These are phyloP conservation scores for Penicillium sp. DNA, from an alignment of 2,329 filamentous ascomycete genomes.

Conservation along the genomic window DNA sequence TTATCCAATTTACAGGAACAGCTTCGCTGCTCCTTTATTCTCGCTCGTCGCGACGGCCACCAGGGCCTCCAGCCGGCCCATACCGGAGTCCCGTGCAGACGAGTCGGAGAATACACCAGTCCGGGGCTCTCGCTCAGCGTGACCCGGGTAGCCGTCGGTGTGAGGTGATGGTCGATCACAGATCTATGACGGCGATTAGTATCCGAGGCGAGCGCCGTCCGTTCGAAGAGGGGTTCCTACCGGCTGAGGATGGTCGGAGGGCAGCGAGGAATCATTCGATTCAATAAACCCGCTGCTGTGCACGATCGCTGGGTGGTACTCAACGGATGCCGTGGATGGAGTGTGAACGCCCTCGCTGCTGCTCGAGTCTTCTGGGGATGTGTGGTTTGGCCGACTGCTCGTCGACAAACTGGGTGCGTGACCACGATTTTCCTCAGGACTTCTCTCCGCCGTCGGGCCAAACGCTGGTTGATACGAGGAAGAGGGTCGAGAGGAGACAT, in stretches of 20 bases:
- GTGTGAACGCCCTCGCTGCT: slow-evolving; percentile 50
- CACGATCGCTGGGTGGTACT: slow-evolving; percentile 50
- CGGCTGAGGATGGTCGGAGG: slow-evolving; percentile 38
- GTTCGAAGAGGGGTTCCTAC: slow-evolving; percentile 36
- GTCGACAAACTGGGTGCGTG: slow-evolving; percentile 29
- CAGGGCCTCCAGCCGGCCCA: slow-evolving; percentile 50
- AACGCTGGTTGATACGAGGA: slow-evolving; percentile 34
- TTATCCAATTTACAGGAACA: slow-evolving; percentile 28
- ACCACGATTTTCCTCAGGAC: slow-evolving; percentile 27
- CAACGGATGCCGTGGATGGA: slow-evolving; percentile 47
- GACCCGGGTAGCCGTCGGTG: slow-evolving; percentile 29
- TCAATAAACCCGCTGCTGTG: slow-evolving; percentile 50
- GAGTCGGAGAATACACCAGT: slow-evolving; percentile 29
- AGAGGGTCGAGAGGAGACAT: slow-evolving; percentile 35
- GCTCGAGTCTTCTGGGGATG: slow-evolving; percentile 50
- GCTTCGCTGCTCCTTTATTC: slow-evolving; percentile 37
- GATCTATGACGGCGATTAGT: slow-evolving; percentile 33
- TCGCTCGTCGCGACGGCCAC: slow-evolving; percentile 52
- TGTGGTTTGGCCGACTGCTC: slow-evolving; percentile 34
- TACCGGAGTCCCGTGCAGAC: slow-evolving; percentile 34
- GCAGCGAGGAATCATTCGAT: slow-evolving; percentile 36
- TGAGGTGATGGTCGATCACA: slow-evolving; percentile 33
- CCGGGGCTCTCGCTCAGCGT: slow-evolving; percentile 28
- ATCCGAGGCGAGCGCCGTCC: slow-evolving; percentile 26
- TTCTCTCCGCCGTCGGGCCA: slow-evolving; percentile 26